Conservation (phyloP, 1,139 yeast species). For the Kodamaea anthophila region DNA sequence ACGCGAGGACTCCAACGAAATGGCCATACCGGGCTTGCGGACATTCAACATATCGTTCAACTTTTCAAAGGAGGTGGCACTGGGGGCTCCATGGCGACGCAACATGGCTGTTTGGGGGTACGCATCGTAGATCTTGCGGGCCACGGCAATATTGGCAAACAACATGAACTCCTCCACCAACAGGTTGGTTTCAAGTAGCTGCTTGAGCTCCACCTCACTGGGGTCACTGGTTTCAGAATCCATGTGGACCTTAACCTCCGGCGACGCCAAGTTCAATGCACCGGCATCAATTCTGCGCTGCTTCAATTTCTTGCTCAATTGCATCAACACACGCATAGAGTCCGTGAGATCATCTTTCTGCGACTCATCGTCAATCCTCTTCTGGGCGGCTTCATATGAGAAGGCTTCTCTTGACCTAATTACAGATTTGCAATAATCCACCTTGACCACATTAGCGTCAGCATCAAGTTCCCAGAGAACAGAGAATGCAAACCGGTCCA, state of each 20-base stretch:
- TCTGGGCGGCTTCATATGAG: constrained; percentile 89
- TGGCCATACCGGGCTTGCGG: constrained; percentile 66
- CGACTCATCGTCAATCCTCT: constrained; percentile 75
- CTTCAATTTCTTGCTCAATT: constrained; percentile 75
- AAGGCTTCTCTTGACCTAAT: constrained; percentile 92
- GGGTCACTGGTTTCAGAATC: constrained; percentile 98
- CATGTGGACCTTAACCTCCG: constrained; percentile 95
- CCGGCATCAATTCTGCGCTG: constrained; percentile 89
- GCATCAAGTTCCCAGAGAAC: constrained; percentile 93
- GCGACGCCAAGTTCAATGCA: constrained; percentile 93
- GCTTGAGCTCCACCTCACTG: constrained; percentile 88
- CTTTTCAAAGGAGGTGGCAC: constrained; percentile 84
- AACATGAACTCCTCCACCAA: constrained; percentile 98
- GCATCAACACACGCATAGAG: constrained; percentile 79
- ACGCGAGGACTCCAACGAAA: constrained; percentile 80
- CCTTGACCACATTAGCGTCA: constrained; percentile 79
- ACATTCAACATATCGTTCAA: constrained; percentile 84
- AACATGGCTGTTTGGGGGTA: constrained; percentile 98
- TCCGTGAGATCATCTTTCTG: constrained; percentile 79
- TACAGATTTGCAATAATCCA: constrained; percentile 78
- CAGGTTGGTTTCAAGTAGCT: constrained; percentile 84
- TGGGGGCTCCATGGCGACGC: constrained; percentile 95
- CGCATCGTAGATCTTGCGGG: constrained; percentile 83
- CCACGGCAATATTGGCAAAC: constrained; percentile 94
- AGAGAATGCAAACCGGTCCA: constrained; percentile 93